A percentile compares a stretch with the other conserved stretches of the same genome.
These are phyloP conservation scores for Cryptosporidium tyzzeri DNA, from an alignment of 169 alveolate genomes.

Conservation along the genomic window DNA sequence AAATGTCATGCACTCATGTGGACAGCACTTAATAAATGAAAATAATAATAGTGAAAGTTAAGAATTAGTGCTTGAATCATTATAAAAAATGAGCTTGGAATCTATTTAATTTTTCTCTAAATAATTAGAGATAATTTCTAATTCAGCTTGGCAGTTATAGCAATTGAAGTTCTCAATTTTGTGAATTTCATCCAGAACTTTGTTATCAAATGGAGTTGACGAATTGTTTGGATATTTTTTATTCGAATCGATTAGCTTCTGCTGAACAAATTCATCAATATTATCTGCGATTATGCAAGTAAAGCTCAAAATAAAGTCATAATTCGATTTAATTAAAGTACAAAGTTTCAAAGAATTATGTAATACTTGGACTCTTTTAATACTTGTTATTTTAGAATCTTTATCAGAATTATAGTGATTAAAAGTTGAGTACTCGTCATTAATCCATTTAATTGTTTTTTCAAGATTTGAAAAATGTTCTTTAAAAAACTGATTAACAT, in stretches of 20 bases:
- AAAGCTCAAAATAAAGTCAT: not conserved
- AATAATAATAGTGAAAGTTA: not conserved
- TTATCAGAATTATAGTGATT: constrained; percentile 23
- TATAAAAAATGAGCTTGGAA: not conserved
- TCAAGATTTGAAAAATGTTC: constrained; percentile 32
- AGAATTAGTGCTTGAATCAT: not conserved
- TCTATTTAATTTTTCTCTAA: not conserved
- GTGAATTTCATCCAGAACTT: not conserved
- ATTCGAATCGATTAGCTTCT: not conserved
- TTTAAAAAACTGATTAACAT: not conserved
- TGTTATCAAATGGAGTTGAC: not conserved
- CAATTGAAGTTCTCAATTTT: not conserved
- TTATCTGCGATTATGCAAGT: not conserved
- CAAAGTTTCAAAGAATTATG: constrained; percentile 30
- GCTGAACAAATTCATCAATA: constrained; percentile 18
- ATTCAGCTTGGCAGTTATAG: constrained; percentile 10
- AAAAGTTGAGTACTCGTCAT: constrained; percentile 65
- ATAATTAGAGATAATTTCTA: not conserved
- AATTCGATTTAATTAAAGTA: constrained; percentile 3
- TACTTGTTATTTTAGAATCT: not conserved
- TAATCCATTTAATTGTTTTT: constrained; percentile 45
- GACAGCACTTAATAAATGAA: constrained; percentile 1
- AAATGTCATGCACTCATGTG: constrained; percentile 23
- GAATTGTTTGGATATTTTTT: not conserved
- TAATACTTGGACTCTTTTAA: constrained; percentile 34